Evolutionary conservation across 2,329 filamentous ascomycete genomes (phyloP).

Genomic region (Talaromyces sp.): DNA sequence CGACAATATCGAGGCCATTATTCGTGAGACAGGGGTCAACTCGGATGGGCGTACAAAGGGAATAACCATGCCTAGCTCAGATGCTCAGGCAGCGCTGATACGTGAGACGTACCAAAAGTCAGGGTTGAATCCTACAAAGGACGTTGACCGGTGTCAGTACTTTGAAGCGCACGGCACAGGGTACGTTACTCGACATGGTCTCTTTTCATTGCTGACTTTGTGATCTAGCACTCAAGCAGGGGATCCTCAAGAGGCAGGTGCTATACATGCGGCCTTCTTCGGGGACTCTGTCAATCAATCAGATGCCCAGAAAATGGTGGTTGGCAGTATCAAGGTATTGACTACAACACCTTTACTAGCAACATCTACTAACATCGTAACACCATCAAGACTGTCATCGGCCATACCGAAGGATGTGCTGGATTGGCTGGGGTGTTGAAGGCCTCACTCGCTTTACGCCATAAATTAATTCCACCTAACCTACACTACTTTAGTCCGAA

Average conservation of each 20-base stretch:
- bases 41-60: slow-evolving; percentile 25
- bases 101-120: slow-evolving; percentile 32
- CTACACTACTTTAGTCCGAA: slow-evolving; percentile 24
- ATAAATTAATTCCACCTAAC: slow-evolving; percentile 25
- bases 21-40: slow-evolving; percentile 26
- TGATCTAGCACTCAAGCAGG: slow-evolving; percentile 16
- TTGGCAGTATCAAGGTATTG: no score
- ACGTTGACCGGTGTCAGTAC: background rate
- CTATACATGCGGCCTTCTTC: slow-evolving; percentile 7
- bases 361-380: slow-evolving; percentile 18
- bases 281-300: background rate
- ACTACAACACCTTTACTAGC: no score
- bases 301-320: no score
- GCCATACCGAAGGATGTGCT: slow-evolving; percentile 28
- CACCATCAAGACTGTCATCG: slow-evolving; percentile 29
- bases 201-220: no score
- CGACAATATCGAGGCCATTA: slow-evolving; percentile 36
- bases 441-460: slow-evolving; percentile 31
- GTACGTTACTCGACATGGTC: no score
- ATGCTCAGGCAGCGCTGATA: slow-evolving; percentile 36
- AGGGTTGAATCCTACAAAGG: slow-evolving; percentile 13
- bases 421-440: slow-evolving; percentile 25
- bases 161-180: slow-evolving; percentile 27
- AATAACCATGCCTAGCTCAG: slow-evolving; percentile 26
- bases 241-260: slow-evolving; percentile 17